phyloP scores from a whole-genome alignment of 177 flowering plant genomes.

The Tripterygium wilfordii region DNA sequence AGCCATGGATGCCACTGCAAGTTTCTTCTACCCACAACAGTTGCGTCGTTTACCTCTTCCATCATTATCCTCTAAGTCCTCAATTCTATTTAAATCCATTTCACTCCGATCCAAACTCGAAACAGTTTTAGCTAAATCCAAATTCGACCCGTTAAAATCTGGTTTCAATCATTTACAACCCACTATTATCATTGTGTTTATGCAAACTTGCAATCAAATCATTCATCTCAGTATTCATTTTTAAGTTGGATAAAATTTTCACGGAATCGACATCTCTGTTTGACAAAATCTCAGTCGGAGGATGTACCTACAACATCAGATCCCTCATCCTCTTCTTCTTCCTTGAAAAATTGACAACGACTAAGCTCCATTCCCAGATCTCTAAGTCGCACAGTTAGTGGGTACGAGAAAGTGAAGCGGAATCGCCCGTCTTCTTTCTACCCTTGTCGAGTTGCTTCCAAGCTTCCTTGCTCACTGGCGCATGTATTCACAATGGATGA shows the following conservation, averaged over 20 bases:
- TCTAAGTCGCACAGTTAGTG: constrained; percentile 12
- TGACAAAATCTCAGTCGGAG: neutral
- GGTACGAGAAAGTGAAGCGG: constrained; percentile 9
- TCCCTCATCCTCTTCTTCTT: constrained; percentile 36
- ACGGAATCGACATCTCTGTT: constrained; percentile 2
- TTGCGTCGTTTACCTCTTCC: too few species aligned
- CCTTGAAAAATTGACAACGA: constrained; percentile 78
- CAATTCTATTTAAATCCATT: neutral
- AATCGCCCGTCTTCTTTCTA: constrained; percentile 29
- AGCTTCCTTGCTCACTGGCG: neutral
- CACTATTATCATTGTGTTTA: constrained; percentile 22
- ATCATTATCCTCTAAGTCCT: constrained; percentile 10
- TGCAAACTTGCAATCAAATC: constrained; percentile 43
- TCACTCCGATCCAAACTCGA: neutral
- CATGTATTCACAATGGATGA: too few species aligned
- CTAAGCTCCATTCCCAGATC: constrained; percentile 40
- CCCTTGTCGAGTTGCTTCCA: constrained; percentile 2
- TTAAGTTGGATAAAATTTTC: constrained; percentile 9
- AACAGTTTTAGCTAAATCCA: constrained; percentile 1
- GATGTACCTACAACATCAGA: constrained; percentile 9
- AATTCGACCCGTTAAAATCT: neutral
- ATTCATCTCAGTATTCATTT: constrained; percentile 15
- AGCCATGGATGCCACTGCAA: too few species aligned
- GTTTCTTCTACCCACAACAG: too few species aligned
- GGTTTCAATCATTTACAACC: constrained; percentile 18